A percentile compares a stretch with the other conserved stretches of the same genome.
phyloP scores from a whole-genome alignment of 164 flowering plant genomes.

The Kingdonia uniflora region DNA sequence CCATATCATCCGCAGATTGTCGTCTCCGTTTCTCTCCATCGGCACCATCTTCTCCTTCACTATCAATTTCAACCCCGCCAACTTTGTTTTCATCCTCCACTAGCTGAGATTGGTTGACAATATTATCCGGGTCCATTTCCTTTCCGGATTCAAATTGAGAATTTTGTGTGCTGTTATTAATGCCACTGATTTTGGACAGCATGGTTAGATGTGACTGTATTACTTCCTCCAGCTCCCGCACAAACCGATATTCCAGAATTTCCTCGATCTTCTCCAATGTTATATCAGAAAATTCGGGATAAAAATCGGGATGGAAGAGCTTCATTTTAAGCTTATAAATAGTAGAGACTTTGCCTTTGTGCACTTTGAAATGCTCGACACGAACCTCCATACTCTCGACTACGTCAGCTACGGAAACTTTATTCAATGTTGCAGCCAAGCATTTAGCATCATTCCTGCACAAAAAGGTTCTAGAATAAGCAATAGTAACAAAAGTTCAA shows the following conservation, averaged over 20 bases:
- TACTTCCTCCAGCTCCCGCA: constrained; percentile 54
- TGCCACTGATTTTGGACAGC: constrained; percentile 57
- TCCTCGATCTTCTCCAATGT: constrained; percentile 39
- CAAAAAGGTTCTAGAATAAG: not conserved
- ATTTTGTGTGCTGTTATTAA: constrained; percentile 28
- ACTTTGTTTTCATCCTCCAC: constrained; percentile 16
- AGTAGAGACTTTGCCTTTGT: constrained; percentile 20
- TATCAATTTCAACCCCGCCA: constrained; percentile 29
- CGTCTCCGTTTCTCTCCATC: constrained; percentile 50
- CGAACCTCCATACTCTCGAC: constrained; percentile 62
- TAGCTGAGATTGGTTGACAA: constrained; percentile 7
- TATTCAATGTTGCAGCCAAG: constrained; percentile 63
- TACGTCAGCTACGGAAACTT: constrained; percentile 60
- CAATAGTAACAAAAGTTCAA: too few species aligned
- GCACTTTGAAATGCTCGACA: constrained; percentile 32
- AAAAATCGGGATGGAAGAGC: constrained; percentile 35
- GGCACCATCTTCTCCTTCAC: constrained; percentile 47
- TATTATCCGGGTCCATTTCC: constrained; percentile 31
- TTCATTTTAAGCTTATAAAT: constrained; percentile 65
- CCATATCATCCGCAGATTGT: constrained; percentile 65
- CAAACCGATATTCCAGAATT: constrained; percentile 26
- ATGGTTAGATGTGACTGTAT: constrained; percentile 42
- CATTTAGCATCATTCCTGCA: constrained; percentile 55
- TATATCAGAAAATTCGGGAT: constrained; percentile 32
- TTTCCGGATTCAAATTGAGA: constrained; percentile 15